Base-by-base conservation (phyloP, 805 yeast species). In the Lachancea thermotolerans region DNA sequence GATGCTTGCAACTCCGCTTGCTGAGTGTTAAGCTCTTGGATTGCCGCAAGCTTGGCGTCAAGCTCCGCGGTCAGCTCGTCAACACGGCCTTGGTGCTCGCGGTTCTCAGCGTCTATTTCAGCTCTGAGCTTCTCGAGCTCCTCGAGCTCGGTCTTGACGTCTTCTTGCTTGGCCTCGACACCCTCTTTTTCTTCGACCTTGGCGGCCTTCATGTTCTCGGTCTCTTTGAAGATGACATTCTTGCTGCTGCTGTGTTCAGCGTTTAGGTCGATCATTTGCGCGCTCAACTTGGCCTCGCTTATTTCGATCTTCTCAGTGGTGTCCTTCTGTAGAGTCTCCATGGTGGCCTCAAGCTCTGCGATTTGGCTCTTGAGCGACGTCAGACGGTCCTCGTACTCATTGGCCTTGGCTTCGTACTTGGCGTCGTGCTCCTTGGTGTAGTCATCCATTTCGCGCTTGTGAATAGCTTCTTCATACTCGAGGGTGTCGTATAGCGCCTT, bases 401-500 rank as follows among this genome's bases (percentile, higher is more conserved):
- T 34, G 15, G 50, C 44, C 37, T 51, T 60, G 17, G 51, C 43
- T 3, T 57, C 55, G 32, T 53, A 56, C 36, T 49, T 52, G 17
- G 47, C 46, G 25, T 49, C 38, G 31, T 52, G 49, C 1, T 49
- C 47, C 14, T 41, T 37, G 14, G 50, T 45, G 18, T 43, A 55
- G 8, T 50, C 48, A 7, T 47, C 43, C 12, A 61, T 27, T 49
- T 57, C 53, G 10, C 49, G 44, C 14, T 49, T 40, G 43, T 60
- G 63, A 2, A 49, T 45, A 2, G 50, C 39, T 18, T 53, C 50
- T 7, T 60, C 57, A 37, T 55, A 59, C 10, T 49, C 39, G 10
- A 60, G 41, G 40, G 54, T 52, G 40, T 63, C 66, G 42, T 58
- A 57, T 4, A 63, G 51, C 1, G 60, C 57, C 44, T 58, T 60